Conservation (phyloP, 192 early-diverging fungal genomes). For the Dispira simplex region DNA sequence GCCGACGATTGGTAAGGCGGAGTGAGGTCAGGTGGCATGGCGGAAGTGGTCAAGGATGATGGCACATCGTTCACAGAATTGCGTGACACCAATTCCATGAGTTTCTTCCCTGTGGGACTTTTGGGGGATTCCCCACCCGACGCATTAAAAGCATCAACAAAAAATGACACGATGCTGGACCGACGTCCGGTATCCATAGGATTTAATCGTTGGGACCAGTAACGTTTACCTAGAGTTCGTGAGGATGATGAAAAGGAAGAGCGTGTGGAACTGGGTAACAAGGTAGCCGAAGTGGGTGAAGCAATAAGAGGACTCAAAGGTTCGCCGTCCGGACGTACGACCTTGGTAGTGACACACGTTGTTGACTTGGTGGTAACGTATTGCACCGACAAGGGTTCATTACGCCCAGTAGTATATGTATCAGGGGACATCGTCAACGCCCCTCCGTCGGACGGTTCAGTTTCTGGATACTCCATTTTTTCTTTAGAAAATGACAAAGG, state of each 20-base stretch:
- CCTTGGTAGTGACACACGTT: constrained; percentile 9
- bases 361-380: constrained; percentile 5
- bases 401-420: too few relatives aligned
- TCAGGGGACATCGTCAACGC: too few relatives aligned
- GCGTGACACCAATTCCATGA: too few relatives aligned
- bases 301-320: neutral
- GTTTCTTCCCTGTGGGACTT: too few relatives aligned
- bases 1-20: too few relatives aligned
- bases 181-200: neutral
- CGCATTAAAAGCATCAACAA: neutral
- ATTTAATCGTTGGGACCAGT: neutral
- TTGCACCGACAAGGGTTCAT: neutral
- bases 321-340: neutral
- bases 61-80: too few relatives aligned
- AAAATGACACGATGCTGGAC: neutral
- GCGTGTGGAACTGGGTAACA: neutral
- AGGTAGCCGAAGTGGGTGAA: neutral
- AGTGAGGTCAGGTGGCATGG: too few relatives aligned
- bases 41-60: too few relatives aligned
- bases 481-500: too few relatives aligned
- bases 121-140: neutral
- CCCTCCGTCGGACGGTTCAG: too few relatives aligned
- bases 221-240: neutral
- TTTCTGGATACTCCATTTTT: too few relatives aligned
- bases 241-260: neutral